Conservation (phyloP, 2,329 filamentous ascomycete genomes). For the Aspergillus oerlinghausenensis region DNA sequence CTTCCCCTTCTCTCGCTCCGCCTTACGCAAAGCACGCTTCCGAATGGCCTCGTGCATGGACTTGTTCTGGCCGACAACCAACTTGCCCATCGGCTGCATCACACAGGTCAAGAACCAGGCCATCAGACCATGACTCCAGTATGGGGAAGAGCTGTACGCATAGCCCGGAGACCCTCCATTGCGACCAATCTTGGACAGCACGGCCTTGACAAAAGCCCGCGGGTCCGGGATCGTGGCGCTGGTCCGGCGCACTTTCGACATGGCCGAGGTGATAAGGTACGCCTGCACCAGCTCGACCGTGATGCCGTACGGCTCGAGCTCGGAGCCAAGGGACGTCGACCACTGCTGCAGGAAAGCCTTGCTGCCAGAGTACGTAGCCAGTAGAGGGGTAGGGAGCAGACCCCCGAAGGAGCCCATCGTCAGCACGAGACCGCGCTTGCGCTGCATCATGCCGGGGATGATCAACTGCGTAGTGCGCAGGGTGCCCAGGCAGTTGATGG, state of each 20-base stretch:
- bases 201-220: conserved; percentile 72
- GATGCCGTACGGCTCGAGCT: conserved; percentile 75
- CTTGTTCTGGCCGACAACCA: conserved; percentile 59
- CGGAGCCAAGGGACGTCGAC: conserved; percentile 79
- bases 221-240: conserved; percentile 76
- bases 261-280: conserved; percentile 90
- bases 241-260: conserved; percentile 88
- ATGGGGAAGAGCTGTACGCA: conserved; percentile 82
- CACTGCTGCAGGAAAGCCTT: conserved; percentile 98
- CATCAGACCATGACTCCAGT: conserved; percentile 87
- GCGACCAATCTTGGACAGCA: conserved; percentile 74
- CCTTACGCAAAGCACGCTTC: conserved; percentile 76
- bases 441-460: conserved; percentile 75
- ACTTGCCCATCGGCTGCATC: conserved; percentile 53
- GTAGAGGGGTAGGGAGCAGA: conserved; percentile 81
- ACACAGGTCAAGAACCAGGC: conserved; percentile 70
- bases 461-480: conserved; percentile 82
- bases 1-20: conserved; percentile 68
- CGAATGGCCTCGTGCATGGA: conserved; percentile 79
- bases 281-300: conserved; percentile 88
- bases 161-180: conserved; percentile 73
- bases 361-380: conserved; percentile 95
- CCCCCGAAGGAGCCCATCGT: conserved; percentile 98
- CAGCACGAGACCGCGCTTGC: conserved; percentile 81
- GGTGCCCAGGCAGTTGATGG: conserved; percentile 90